These are phyloP conservation scores for Tremella yokohamensis DNA, from an alignment of 768 basidiomycete genomes.

Conservation along the genomic window DNA sequence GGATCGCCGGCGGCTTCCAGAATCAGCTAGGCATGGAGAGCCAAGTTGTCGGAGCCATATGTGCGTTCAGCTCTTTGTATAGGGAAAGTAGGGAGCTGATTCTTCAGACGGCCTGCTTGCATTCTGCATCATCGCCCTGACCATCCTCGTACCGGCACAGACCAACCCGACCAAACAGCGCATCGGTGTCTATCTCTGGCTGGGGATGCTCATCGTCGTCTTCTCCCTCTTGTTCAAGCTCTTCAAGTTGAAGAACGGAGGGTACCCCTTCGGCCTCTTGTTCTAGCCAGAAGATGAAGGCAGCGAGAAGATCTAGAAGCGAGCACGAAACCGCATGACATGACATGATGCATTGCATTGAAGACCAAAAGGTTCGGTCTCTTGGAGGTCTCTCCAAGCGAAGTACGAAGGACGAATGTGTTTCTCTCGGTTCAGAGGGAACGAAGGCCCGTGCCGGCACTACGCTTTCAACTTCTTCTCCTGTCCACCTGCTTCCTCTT, in stretches of 20 bases:
- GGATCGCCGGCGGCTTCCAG: conserved; percentile 84
- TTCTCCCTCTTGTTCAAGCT: conserved; percentile 82
- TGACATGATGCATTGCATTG: conserved; percentile 1
- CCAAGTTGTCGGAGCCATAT: conserved; percentile 76
- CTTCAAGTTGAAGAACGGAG: conserved; percentile 86
- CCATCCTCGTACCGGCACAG: conserved; percentile 63
- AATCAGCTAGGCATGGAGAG: conserved; percentile 91
- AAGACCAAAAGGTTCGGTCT: neutral
- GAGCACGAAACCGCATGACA: neutral
- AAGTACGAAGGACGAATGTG: no score
- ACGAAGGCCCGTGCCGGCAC: neutral
- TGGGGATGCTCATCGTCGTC: conserved; percentile 70
- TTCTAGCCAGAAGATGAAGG: conserved; percentile 25
- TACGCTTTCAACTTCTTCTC: conserved; percentile 28
- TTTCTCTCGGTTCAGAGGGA: no score
- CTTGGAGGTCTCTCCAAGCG: neutral
- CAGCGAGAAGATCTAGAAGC: no score
- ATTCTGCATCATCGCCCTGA: conserved; percentile 71
- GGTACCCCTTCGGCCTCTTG: conserved; percentile 53
- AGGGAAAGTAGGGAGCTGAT: conserved; percentile 1
- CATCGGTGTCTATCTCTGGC: conserved; percentile 85
- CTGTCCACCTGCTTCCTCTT: conserved; percentile 13
- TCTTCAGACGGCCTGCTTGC: conserved; percentile 75
- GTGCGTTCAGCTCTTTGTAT: conserved; percentile 61
- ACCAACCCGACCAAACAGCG: conserved; percentile 71